Evolutionary conservation across 371 early-diverging fungal genomes (phyloP).

Genomic region (Circinella umbellata): DNA sequence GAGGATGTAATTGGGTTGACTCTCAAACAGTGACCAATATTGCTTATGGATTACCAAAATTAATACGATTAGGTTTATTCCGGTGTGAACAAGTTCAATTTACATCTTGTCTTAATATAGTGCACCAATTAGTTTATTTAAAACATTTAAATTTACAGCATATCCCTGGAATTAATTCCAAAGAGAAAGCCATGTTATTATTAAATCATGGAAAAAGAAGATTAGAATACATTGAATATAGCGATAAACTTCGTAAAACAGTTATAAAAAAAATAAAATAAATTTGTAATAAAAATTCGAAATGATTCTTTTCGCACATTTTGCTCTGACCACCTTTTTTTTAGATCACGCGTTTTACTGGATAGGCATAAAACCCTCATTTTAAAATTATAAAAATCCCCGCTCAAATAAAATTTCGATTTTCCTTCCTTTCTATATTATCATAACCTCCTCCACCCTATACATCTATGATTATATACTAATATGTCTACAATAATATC

Average conservation of each 20-base stretch:
- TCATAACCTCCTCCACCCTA: not conserved
- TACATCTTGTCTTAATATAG: constrained; percentile 9
- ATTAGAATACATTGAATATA: constrained; percentile 4
- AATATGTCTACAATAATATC: not conserved
- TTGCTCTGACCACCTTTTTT: not conserved
- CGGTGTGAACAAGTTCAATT: constrained; percentile 34
- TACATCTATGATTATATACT: too few species aligned
- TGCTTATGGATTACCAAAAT: constrained; percentile 24
- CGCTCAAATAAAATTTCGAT: not conserved
- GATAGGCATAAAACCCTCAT: constrained; percentile 1
- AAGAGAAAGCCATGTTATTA: not conserved
- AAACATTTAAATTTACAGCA: constrained; percentile 23
- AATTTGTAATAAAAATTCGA: too few species aligned
- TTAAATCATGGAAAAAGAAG: not conserved
- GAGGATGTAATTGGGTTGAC: constrained; percentile 42
- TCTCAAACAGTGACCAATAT: constrained; percentile 30
- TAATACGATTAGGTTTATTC: constrained; percentile 24
- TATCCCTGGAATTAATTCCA: constrained; percentile 7
- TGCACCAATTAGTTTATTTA: constrained; percentile 18
- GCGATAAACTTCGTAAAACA: constrained; percentile 1
- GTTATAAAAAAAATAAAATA: not conserved
- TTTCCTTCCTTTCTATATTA: not conserved
- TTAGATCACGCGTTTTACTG: constrained; percentile 1
- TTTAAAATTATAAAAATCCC: constrained; percentile 4
- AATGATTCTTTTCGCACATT: too few species aligned